phyloP scores from a whole-genome alignment of 2,329 filamentous ascomycete species.

The Ophidiomyces ophidiicola region DNA sequence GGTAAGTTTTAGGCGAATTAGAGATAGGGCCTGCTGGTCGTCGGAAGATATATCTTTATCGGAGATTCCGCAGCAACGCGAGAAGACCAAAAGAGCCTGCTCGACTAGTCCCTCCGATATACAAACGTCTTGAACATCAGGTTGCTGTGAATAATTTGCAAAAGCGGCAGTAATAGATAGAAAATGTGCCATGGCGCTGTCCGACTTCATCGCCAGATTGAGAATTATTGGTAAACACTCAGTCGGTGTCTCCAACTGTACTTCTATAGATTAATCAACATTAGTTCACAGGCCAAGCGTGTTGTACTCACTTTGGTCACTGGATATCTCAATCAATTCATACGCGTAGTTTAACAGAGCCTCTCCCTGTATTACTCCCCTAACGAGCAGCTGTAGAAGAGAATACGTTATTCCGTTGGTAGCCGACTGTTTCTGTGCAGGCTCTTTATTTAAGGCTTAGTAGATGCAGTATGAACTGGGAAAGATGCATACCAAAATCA shows the following conservation, averaged over 20 bases:
- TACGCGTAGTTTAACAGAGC: slow-evolving; percentile 28
- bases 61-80: slow-evolving; percentile 22
- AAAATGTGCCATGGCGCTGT: slow-evolving; percentile 23
- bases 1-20: slow-evolving; percentile 30
- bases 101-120: slow-evolving; percentile 26
- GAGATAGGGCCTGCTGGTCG: slow-evolving; percentile 26
- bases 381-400: slow-evolving; percentile 26
- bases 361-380: slow-evolving; percentile 24
- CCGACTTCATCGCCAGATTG: slow-evolving; percentile 22
- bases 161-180: slow-evolving; percentile 25
- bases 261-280: slow-evolving; percentile 17
- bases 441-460: slow-evolving; percentile 21
- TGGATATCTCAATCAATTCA: slow-evolving; percentile 30
- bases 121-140: slow-evolving; percentile 30
- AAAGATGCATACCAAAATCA: slow-evolving; percentile 29
- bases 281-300: not conserved
- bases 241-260: slow-evolving; percentile 27
- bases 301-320: slow-evolving; percentile 27
- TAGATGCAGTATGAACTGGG: not conserved
- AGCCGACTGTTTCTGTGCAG: slow-evolving; percentile 30
- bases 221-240: slow-evolving; percentile 27
- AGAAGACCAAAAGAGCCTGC: slow-evolving; percentile 24
- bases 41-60: slow-evolving; percentile 22
- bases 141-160: slow-evolving; percentile 26
- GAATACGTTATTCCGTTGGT: slow-evolving; percentile 28